phyloP scores from a whole-genome alignment of 352 stramenopile species.

The Thalassiosira mediterranea region DNA sequence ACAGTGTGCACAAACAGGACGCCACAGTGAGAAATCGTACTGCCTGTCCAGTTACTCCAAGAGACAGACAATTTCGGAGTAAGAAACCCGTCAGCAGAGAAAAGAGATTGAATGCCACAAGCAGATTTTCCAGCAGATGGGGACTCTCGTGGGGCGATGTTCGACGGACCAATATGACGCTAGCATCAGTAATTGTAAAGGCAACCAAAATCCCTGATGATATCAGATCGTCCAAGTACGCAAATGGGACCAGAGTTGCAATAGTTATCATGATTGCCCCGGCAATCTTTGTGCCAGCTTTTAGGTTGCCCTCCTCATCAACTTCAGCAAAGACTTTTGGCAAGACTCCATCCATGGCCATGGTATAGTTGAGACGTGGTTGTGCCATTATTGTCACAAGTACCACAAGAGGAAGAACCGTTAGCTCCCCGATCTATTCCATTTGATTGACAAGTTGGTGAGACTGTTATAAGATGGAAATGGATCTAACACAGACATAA shows the following conservation, averaged over 20 bases:
- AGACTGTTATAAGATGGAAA: not conserved
- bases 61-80: slow-evolving; percentile 24
- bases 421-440: slow-evolving; percentile 86
- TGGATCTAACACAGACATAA: not conserved
- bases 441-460: not conserved
- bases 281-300: slow-evolving; percentile 52
- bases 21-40: slow-evolving; percentile 22
- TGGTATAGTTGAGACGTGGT: slow-evolving; percentile 91
- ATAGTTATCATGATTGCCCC: slow-evolving; percentile 63
- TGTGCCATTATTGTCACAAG: slow-evolving; percentile 92
- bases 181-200: slow-evolving; percentile 67
- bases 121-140: slow-evolving; percentile 24
- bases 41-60: slow-evolving; percentile 8
- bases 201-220: slow-evolving; percentile 67
- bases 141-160: slow-evolving; percentile 24
- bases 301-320: slow-evolving; percentile 55
- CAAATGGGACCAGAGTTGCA: slow-evolving; percentile 71
- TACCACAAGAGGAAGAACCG: slow-evolving; percentile 93
- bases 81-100: slow-evolving; percentile 49
- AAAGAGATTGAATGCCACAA: slow-evolving; percentile 41
- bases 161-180: slow-evolving; percentile 57
- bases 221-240: slow-evolving; percentile 73
- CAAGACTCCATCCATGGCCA: slow-evolving; percentile 91
- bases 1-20: slow-evolving; percentile 21
- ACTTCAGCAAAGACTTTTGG: slow-evolving; percentile 86